Base-by-base conservation (phyloP, 148 eudicot species). In the Vaccinium darrowii region DNA sequence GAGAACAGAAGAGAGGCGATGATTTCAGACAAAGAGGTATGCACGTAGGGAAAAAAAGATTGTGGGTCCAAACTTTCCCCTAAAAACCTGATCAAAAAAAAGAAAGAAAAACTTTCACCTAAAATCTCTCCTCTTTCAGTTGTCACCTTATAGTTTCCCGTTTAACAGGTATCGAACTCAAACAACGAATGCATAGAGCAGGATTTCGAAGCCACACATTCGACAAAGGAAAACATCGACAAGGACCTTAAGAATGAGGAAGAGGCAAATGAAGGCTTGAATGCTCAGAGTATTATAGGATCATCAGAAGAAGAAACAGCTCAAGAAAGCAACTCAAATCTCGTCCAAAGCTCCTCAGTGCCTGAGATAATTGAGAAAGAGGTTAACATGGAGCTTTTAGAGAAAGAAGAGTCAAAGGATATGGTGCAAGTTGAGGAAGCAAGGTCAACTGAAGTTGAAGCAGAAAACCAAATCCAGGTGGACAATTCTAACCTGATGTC, bases 21-120 rank as follows among this genome's bases (percentile, higher is more conserved):
- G 43, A 7, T 33, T 60, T 3, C 54, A 27, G 78, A 60, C 14
- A 63, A 84, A 60, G 74, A 84, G 85, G 85, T 84, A 16, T 25
- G 50, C 75, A 10, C 25, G 13, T 83, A 13, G 43, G 39, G 39
- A 12, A 14, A 36, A 18, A 76, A n/a, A 58, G 50, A 82, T n/a
- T 23, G 10, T 49, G n/a, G 15, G 16, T 49, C 27, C 50, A 69
- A 27, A 57, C 19, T 47, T 77, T 51, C 11, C 36, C 74, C 56
- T 21, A 43, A n/a, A n/a, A 43, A 43, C 6, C 47, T 43, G 47
- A 43, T 43, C 5, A 43, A 43, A 43, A 0, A 43, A 43, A 1
- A 43, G 5, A 43, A 43, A 43, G 7, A 43, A 43, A 27, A 27
- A 43, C 13, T 47, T 77, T 30, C 11, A n/a, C 60, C 56, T 13